Evolutionary conservation across 2,329 filamentous ascomycete species (phyloP), one percentile per base, ranked within the genome.

Genomic region (Lizonia empirigonia): DNA sequence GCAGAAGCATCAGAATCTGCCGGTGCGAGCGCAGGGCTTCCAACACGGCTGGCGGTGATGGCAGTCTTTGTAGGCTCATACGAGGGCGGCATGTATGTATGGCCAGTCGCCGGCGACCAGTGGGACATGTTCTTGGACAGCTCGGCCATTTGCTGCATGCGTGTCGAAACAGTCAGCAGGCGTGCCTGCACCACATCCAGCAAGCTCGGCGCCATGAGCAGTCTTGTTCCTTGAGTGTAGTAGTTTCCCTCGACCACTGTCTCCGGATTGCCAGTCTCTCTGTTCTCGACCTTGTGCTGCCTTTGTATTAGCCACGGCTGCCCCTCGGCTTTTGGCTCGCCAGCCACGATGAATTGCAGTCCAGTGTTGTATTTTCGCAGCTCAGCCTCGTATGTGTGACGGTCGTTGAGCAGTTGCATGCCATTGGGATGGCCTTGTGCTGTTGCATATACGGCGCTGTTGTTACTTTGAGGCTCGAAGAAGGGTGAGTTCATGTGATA

Each of bases 401-500:
- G 81, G 23, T 82, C 82, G 54, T 79, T 76, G 49, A 83, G 74
- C 33, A 81, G 74, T 40, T 78, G 72, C 48, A 77, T 77, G 53
- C 80, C 74, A 32, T 76, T 71, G 54, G 77, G 74, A 53, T 82
- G 78, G 56, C 74, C 75, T 51, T 72, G 76, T 10, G 78, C 76
- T 63, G 85, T 82, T 19, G 76, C 75, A 56, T 80, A 72, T 8
- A 82, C 76, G 55, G 80, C 79, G 47, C 59, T 63, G 70, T 87
- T 87, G 69, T 85, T 85, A 53, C 80, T 84, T 12, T 77, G 79
- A 19, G 74, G 71, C 55, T 87, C 84, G 68, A 84, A 86, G 75
- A 85, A 87, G n/a, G 82, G 82, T 1, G 82, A 85, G 59, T 81
- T 77, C 49, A 77, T 77, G 65, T 87, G 85, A 70, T 87, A 87